Evolutionary conservation across 1,284 basidiomycete genomes (phyloP), one percentile per base, ranked within the genome.

Genomic region (Porodaedalea pini): DNA sequence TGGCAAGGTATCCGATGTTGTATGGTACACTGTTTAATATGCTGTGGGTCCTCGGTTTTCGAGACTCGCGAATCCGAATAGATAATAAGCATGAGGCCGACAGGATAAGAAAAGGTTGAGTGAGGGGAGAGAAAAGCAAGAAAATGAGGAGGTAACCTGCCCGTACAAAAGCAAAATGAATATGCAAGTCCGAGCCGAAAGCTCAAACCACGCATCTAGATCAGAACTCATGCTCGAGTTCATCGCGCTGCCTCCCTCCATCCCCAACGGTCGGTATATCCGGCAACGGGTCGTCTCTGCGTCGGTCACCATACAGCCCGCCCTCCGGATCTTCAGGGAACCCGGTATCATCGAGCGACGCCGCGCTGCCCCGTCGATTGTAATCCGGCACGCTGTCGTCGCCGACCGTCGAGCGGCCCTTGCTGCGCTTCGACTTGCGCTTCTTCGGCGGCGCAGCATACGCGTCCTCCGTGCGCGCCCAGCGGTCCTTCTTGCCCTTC

Each of bases 391-490:
- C 73, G 49, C 62, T n/a, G 25, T 52, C 51, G 11, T 52, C 62
- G 21, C 71, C 77, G 44, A 71, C 69, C 4, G 75, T 78, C 34
- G 75, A 75, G 62, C 40, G 54, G 11, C 71, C 78, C 65, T 71
- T 80, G 72, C 76, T 83, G 71, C 77, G 78, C 69, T 77, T 83
- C 66, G 78, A 78, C 68, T 68, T 70, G 62, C 64, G 65, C 57
- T 66, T 68, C 62, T 77, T 78, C 67, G 73, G 79, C 8, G 78
- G 73, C 25, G 79, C 70, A 17, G 74, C 76, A 65, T 90, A 87
- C 41, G 89, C 89, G 69, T 92, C 89, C 70, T 90, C 88, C 37
- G 89, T 91, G 68, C 86, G 78, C 60, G 85, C 88, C 85, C 86
- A 92, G 54, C 90, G 75, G 65, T 92, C 89, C 71, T 91, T 90